Conservation (phyloP, 768 basidiomycete genomes). For the Rhodotorula kratochvilovae region DNA sequence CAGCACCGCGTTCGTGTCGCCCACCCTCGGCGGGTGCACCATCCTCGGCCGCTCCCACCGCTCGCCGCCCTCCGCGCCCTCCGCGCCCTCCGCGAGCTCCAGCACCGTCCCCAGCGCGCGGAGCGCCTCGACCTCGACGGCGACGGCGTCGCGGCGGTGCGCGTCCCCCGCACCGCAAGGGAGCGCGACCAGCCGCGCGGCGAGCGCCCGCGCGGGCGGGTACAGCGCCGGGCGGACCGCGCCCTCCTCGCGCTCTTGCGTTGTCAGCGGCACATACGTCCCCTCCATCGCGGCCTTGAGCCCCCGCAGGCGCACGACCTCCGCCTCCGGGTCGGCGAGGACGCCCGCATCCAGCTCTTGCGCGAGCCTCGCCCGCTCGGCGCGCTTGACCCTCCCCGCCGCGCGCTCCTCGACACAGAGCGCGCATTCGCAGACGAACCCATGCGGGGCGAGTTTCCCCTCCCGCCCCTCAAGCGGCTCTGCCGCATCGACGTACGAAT, state of each 20-base stretch:
- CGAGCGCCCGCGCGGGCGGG: conserved; percentile 9
- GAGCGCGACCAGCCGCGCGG: not conserved
- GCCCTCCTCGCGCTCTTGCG: too few relatives aligned
- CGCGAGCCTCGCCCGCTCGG: not conserved
- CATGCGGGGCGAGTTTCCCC: conserved; percentile 46
- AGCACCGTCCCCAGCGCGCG: not conserved
- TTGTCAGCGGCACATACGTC: not conserved
- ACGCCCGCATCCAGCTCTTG: not conserved
- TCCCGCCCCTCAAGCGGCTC: conserved; percentile 48
- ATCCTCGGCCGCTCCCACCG: conserved; percentile 11
- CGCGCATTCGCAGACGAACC: conserved; percentile 59
- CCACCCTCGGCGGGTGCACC: conserved; percentile 21
- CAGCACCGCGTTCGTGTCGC: conserved; percentile 25
- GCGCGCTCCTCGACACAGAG: conserved; percentile 62
- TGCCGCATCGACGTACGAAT: conserved; percentile 59
- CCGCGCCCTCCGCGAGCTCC: too few relatives aligned
- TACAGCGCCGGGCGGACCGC: conserved; percentile 17
- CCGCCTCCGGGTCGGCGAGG: not conserved
- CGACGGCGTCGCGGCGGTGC: conserved; percentile 41
- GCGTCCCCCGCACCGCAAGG: not conserved
- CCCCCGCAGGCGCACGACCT: not conserved
- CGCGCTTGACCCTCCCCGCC: not conserved
- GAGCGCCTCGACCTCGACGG: conserved; percentile 5
- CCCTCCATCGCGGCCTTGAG: not conserved
- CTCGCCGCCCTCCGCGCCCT: too few relatives aligned